Base-by-base conservation (phyloP, 225 moss, liverwort and hornwort species). In the Asterella californica region DNA sequence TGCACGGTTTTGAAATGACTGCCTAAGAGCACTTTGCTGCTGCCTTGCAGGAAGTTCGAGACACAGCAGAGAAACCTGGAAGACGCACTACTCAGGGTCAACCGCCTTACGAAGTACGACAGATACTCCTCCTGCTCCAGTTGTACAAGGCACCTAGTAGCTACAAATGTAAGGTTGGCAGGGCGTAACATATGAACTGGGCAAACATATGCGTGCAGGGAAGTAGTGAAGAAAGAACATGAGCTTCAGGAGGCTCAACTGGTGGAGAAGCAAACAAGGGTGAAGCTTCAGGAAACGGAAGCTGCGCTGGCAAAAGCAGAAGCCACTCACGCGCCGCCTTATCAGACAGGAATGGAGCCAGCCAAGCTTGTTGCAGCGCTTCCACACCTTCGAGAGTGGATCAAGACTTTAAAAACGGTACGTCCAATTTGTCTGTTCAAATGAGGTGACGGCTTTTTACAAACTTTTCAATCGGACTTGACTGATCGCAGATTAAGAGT, bases 41-140 rank as follows among this genome's bases (percentile, higher is more conserved):
- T 74, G 12, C 72, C 46, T 69, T 82, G 74, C 91, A 96, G 96
- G 82, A 91, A 89, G 73, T 96, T 94, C 79, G 94, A 96, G 80
- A 84, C 87, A 15, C 93, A 96, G 83, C 89, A 85, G 88, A 89
- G 92, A 84, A 96, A 87, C 84, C 84, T 94, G 82, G 94, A 96
- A 73, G 92, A 92, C 80, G 94, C 94, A 52, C 74, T 91, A 63
- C 83, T 87, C 25, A 92, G 92, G 76, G 86, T 94, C 79, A 88
- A 91, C 69, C 86, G 88, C 29, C 90, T 96, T 55, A 84, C 94
- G 79, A 83, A 87, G 96, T 96, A 84, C 46, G 81, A 47, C 52
- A 36, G 17, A 12, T 49, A 19, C 11, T 25, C 79, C 74, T 53
- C 45, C 65, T 37, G 14, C 42, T 61, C 65, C 25, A 71, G 46